A percentile compares a stretch with the other conserved stretches of the same genome.
Evolutionary conservation across 2,329 filamentous ascomycete species (phyloP).

Genomic region (Colletotrichum spaethianum): DNA sequence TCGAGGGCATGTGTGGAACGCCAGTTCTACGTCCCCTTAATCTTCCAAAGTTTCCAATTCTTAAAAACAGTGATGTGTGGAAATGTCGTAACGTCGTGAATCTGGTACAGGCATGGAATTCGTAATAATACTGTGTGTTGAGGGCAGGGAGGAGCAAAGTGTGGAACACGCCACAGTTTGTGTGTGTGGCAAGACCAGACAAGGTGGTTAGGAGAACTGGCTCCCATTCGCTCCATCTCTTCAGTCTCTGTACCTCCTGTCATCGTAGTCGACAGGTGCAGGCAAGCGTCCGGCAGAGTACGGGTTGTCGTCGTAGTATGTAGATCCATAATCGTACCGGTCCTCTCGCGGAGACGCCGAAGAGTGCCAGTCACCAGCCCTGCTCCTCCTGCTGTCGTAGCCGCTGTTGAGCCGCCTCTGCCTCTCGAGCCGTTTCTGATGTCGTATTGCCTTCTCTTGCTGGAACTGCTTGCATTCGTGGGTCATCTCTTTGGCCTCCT

Average conservation of each 20-base stretch:
- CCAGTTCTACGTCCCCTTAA: conserved; percentile 17
- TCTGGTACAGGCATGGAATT: neutral
- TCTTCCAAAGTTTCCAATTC: neutral
- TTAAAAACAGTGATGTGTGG: neutral
- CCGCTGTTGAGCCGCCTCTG: conserved; percentile 49
- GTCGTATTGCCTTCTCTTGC: conserved; percentile 63
- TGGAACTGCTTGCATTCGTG: conserved; percentile 66
- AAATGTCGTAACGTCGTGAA: conserved; percentile 16
- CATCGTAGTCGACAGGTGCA: conserved; percentile 55
- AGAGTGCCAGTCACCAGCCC: conserved; percentile 62
- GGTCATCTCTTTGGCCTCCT: conserved; percentile 66
- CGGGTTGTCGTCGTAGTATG: conserved; percentile 63
- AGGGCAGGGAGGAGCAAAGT: neutral
- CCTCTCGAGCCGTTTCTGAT: conserved; percentile 61
- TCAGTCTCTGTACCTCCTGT: conserved; percentile 51
- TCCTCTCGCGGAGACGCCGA: conserved; percentile 56
- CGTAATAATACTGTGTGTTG: neutral
- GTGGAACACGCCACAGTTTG: neutral
- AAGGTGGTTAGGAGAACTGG: neutral
- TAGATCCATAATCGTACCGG: conserved; percentile 58
- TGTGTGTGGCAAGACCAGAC: neutral
- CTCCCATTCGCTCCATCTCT: conserved; percentile 3
- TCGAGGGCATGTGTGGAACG: conserved; percentile 16
- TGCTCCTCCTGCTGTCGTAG: conserved; percentile 52
- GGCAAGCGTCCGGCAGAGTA: conserved; percentile 59